A percentile compares a stretch with the other conserved stretches of the same genome.
Evolutionary conservation across 257 asterid genomes (phyloP).

Genomic region (Osmanthus fragrans): DNA sequence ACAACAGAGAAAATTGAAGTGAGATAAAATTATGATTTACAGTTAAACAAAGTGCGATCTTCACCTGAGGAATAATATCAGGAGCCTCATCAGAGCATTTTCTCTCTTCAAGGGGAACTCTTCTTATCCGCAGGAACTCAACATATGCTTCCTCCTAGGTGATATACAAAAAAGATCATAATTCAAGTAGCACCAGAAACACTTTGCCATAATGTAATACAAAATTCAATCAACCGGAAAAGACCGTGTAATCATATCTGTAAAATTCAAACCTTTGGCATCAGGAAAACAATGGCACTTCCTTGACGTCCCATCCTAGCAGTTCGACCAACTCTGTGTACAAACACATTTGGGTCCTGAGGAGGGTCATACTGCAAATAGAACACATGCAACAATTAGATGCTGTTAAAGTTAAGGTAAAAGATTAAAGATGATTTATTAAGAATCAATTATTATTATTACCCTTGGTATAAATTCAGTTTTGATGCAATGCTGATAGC

Average conservation of each 20-base stretch:
- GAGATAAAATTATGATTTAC: not conserved
- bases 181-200: slow-evolving; percentile 10
- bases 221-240: slow-evolving; percentile 1
- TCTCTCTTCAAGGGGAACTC: slow-evolving; percentile 79
- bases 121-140: slow-evolving; percentile 68
- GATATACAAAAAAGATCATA: slow-evolving; percentile 19
- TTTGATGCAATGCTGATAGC: not conserved
- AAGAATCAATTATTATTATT: too few relatives aligned
- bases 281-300: slow-evolving; percentile 70
- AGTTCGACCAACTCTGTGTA: slow-evolving; percentile 98
- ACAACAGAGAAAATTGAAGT: not conserved
- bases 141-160: slow-evolving; percentile 85
- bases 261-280: slow-evolving; percentile 68
- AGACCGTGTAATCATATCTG: not conserved
- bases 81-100: slow-evolving; percentile 52
- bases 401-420: not conserved
- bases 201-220: not conserved
- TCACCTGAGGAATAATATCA: slow-evolving; percentile 77
- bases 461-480: not conserved
- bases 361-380: slow-evolving; percentile 88
- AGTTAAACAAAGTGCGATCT: not conserved
- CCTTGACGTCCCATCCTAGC: slow-evolving; percentile 97
- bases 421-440: too few relatives aligned
- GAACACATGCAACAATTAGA: slow-evolving; percentile 23
- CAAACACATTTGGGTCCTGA: slow-evolving; percentile 87